These are phyloP conservation scores for Sarocladium brachiariae DNA, from an alignment of 2,329 filamentous ascomycete genomes.

Conservation along the genomic window DNA sequence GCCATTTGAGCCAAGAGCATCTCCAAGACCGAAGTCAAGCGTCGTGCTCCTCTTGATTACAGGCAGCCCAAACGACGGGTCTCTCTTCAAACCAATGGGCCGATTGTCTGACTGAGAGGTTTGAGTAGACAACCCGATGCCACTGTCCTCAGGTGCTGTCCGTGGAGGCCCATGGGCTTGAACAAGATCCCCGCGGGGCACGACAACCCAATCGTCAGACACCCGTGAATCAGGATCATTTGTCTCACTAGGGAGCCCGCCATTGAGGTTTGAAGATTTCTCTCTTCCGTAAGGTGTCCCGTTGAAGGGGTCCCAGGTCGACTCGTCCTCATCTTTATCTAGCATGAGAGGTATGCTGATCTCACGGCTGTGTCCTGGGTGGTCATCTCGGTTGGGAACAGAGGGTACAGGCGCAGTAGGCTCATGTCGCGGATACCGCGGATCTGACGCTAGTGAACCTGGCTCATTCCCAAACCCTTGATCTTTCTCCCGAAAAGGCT, in stretches of 20 bases:
- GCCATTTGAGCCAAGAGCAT: background rate
- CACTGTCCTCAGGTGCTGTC: background rate
- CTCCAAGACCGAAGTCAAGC: background rate
- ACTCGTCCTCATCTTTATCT: background rate
- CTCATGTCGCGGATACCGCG: background rate
- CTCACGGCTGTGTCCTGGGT: background rate
- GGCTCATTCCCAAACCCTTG: background rate
- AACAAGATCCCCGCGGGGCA: background rate
- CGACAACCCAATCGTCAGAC: slow-evolving; percentile 5
- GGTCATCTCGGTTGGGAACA: background rate
- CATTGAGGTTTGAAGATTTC: background rate
- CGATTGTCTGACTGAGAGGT: background rate
- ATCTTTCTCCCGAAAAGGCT: background rate
- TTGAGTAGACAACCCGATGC: background rate
- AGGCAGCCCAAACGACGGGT: slow-evolving; percentile 2
- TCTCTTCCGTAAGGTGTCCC: background rate
- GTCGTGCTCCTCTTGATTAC: slow-evolving; percentile 4
- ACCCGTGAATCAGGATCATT: background rate
- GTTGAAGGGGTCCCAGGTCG: slow-evolving; percentile 8
- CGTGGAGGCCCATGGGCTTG: background rate
- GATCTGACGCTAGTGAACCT: background rate
- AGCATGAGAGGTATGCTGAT: background rate
- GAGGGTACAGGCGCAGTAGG: background rate
- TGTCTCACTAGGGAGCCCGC: background rate
- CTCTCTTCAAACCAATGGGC: background rate